Evolutionary conservation across 2,329 filamentous ascomycete species (phyloP), one percentile per base, ranked within the genome.

Genomic region (Diaporthe sp.): DNA sequence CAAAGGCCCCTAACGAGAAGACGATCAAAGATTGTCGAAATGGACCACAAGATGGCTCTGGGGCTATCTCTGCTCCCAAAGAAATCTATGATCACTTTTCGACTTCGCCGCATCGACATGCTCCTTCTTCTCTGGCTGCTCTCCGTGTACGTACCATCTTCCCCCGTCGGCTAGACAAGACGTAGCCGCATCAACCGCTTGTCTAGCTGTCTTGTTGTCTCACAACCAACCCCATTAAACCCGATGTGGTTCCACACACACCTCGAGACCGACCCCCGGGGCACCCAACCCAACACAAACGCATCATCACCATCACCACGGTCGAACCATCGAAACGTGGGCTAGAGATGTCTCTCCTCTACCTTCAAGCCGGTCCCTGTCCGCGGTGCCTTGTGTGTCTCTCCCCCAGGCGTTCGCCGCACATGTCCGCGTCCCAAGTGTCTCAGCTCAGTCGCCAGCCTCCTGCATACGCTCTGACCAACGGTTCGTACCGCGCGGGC

Each of bases 401-500:
- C 61, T 73, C 55, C 68, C 67, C 72, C 57, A 72, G 68, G 72
- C 75, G 72, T 68, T 75, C 72, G 60, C 73, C 73, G 58, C 58
- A 73, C 58, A 73, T 65, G 58, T 47, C 65, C 61, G 75, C 44
- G 44, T 51, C 67, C 67, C 61, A 70, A 53, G 20, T 72, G 65
- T 70, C 67, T 75, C 39, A 72, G 51, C 73, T 51, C 44, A 55
- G 42, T 78, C 71, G 63, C 75, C 71, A 77, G 74, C 63, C 76
- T 72, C 77, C 42, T 37, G 28, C 47, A 44, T 44, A 37, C 47
- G 81, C 81, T 79, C 76, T 80, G 81, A 74, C 81, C 81, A 83
- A 77, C 67, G 25, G 73, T 75, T 75, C 68, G 73, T 75, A 61
- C 47, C 65, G 34, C 31, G 37, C n/a, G 39, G 37, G 63, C 53